phyloP scores from a whole-genome alignment of 1,284 basidiomycete species.

The Austropuccinia psidii region DNA sequence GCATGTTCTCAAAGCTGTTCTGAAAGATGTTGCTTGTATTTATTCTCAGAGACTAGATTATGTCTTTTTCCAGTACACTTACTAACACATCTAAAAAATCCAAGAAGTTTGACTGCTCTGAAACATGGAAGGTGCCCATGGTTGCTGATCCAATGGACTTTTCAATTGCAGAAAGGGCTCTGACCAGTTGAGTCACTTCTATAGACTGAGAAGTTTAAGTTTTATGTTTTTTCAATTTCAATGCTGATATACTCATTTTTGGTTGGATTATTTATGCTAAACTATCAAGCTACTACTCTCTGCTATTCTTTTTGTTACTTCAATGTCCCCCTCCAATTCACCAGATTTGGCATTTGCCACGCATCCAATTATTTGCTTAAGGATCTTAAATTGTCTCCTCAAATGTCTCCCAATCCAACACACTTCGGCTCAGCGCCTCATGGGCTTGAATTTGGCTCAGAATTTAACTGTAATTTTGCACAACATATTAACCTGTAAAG shows the following conservation, averaged over 20 bases:
- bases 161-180: background rate
- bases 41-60: background rate
- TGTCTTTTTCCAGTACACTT: background rate
- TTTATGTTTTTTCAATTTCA: too few species aligned
- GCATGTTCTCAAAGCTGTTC: background rate
- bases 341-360: background rate
- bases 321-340: too few species aligned
- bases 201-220: too few species aligned
- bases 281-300: too few species aligned
- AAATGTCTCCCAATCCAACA: background rate
- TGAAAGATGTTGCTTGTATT: background rate
- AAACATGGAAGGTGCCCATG: background rate
- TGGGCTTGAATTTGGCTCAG: slow-evolving; percentile 13
- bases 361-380: background rate
- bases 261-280: too few species aligned
- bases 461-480: background rate
- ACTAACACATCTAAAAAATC: background rate
- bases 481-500: background rate
- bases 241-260: too few species aligned
- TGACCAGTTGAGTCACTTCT: slow-evolving; percentile 11
- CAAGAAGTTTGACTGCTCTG: background rate
- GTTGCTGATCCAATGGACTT: slow-evolving; percentile 3
- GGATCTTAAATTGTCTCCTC: background rate
- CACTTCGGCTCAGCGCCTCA: background rate
- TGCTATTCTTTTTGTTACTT: too few species aligned